Percentiles rank a stretch among this genome's conserved stretches.
phyloP scores from a whole-genome alignment of 371 early-diverging fungal species.

The Mortierella polycephala region DNA sequence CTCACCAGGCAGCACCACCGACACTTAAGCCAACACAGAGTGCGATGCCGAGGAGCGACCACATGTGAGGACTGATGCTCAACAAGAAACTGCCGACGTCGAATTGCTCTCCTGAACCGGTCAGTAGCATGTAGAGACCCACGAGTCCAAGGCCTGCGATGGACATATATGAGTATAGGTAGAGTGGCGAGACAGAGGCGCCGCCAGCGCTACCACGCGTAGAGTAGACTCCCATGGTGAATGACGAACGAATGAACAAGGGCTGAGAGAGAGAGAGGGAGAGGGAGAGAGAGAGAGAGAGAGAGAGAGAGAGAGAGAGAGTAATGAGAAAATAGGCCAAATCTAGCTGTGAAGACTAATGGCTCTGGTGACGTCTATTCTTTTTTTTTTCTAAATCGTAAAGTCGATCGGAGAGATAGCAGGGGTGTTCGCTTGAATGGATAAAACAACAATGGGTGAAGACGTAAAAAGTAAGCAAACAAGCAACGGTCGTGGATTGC shows the following conservation, averaged over 20 bases:
- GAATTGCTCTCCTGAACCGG: constrained; percentile 87
- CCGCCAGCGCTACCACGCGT: constrained; percentile 20
- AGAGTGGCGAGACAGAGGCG: constrained; percentile 12
- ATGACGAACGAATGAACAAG: neutral
- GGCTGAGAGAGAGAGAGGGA: too few relatives aligned
- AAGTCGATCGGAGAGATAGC: too few relatives aligned
- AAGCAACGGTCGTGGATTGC: too few relatives aligned
- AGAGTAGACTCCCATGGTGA: constrained; percentile 42
- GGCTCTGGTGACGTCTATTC: constrained; percentile 18
- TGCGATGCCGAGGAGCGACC: constrained; percentile 89
- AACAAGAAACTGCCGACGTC: constrained; percentile 84
- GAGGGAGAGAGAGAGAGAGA: too few relatives aligned
- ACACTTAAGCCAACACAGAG: constrained; percentile 92
- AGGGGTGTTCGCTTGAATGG: neutral
- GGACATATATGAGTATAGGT: constrained; percentile 25
- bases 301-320: too few relatives aligned
- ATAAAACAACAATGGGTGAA: too few relatives aligned
- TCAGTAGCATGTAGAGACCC: constrained; percentile 86
- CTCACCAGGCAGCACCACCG: constrained; percentile 96
- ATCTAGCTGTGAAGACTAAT: neutral
- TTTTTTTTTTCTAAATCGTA: neutral
- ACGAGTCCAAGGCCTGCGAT: constrained; percentile 55
- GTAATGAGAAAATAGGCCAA: too few relatives aligned
- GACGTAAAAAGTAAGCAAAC: too few relatives aligned
- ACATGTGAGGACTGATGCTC: constrained; percentile 88